phyloP scores from a whole-genome alignment of 202 grass and related monocot species.

The Zizania palustris region DNA sequence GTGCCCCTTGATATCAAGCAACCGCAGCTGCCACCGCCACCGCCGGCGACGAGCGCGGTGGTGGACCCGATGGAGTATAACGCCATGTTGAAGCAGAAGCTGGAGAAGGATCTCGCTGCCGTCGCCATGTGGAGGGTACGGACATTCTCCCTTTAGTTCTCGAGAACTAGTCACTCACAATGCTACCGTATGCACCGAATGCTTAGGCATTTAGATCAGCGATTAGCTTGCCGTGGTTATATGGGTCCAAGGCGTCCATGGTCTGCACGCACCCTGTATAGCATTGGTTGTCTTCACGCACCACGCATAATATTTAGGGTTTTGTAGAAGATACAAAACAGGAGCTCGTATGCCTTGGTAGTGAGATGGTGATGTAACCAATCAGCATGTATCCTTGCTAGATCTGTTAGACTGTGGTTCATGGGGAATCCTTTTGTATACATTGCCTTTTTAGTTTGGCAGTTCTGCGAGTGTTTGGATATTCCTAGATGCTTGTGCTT shows the following conservation, averaged over 20 bases:
- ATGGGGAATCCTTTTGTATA: not conserved
- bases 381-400: not conserved
- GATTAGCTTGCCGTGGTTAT: not conserved
- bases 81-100: conserved; percentile 86
- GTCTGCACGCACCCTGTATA: not conserved
- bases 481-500: conserved; percentile 4
- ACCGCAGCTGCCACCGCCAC: not conserved
- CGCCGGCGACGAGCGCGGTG: not conserved
- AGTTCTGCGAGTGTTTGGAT: not conserved
- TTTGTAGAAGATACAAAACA: not conserved
- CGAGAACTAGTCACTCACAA: not conserved
- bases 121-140: conserved; percentile 87
- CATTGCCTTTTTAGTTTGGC: not conserved
- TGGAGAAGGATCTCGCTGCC: conserved; percentile 82
- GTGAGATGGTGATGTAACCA: not conserved
- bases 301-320: not conserved
- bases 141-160: not conserved
- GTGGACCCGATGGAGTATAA: conserved; percentile 70
- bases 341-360: not conserved
- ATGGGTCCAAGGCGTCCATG: not conserved
- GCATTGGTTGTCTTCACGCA: not conserved
- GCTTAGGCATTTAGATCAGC: not conserved
- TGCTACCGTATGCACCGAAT: not conserved
- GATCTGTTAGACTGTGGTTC: not conserved
- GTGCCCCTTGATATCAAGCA: conserved; percentile 46